A percentile compares a stretch with the other conserved stretches of the same genome.
Conservation (phyloP, 495 filamentous ascomycete genomes). For the Tuber borchii region DNA sequence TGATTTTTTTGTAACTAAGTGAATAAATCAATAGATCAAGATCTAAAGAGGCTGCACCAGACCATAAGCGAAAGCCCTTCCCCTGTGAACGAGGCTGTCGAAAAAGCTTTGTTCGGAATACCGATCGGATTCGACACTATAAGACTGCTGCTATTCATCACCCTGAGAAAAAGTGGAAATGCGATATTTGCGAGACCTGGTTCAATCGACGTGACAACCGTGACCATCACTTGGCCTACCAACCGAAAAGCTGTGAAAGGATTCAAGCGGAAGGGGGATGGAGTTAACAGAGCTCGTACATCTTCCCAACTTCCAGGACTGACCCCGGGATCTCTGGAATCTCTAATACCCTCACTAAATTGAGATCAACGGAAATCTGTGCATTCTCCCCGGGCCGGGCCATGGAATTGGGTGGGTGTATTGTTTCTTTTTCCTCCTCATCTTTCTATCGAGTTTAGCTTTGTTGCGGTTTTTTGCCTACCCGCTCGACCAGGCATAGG, state of each 20-base stretch:
- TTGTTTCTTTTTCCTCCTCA: not conserved
- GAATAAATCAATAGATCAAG: not conserved
- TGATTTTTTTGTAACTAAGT: too few relatives aligned
- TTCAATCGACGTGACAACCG: not conserved
- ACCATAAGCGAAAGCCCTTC: not conserved
- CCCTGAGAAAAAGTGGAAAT: not conserved
- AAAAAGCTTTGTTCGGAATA: not conserved
- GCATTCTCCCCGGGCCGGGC: too few relatives aligned
- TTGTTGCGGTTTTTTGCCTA: not conserved
- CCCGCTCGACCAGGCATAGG: not conserved
- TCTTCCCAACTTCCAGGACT: too few relatives aligned
- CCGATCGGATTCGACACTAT: not conserved
- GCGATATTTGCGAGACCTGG: not conserved
- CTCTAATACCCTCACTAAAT: not conserved
- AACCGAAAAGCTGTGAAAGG: not conserved
- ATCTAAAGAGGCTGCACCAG: fast-evolving
- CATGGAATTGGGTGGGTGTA: too few relatives aligned
- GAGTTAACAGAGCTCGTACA: too few relatives aligned
- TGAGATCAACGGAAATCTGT: not conserved
- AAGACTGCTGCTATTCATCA: too few relatives aligned
- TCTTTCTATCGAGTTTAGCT: not conserved
- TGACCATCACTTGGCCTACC: not conserved
- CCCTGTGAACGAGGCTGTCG: not conserved
- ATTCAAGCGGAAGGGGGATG: not conserved
- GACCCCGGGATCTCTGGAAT: too few relatives aligned